Base-by-base conservation (phyloP, 108 stramenopile genomes). In the Pseudonitzschia multiseries region DNA sequence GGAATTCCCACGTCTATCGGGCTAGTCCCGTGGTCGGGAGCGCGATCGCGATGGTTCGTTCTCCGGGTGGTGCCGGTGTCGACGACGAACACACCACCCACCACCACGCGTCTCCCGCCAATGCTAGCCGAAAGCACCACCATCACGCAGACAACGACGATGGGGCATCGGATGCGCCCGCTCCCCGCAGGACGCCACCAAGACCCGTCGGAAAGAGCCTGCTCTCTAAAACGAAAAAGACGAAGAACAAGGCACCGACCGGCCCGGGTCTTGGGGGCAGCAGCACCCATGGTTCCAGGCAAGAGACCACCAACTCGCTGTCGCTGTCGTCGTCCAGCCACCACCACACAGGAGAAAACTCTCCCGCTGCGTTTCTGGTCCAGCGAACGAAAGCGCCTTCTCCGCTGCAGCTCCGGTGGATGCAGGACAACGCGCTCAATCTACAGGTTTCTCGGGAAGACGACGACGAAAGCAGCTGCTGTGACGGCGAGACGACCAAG, bases 381-480 rank as follows among this genome's bases (percentile, higher is more conserved):
- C 24, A 22, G 10, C 54, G 22, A 56, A 2, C 22, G 24, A 26
- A 51, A 51, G 3, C n/a, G 8, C 50, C 36, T 6, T 36, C 61
- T 2, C 40, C 29, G 15, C 40, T 62, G 20, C 61, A 62, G 29
- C 36, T 31, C n/a, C 61, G 18, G n/a, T 62, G 61, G 61, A 62
- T 62, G 61, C n/a, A 62, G 8, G 61, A 62, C 12, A 62, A 62
- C 36, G 61, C 61, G 2, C 36, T 62, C 33, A 62, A 62, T 33
- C 61, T 62, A 17, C 61, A 62, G 12, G 61, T 41, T 10, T 3
- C 18, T 2, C 46, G 46, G 46, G 46, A 48, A 8, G 36, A 36
- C 6, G 36, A 36, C 36, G 36, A 48, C n/a, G n/a, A n/a, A n/a
- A n/a, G n/a, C 1, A 48, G 46, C 14, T 8, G 46, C 46, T 14